These are phyloP conservation scores for Cercospora berteroae DNA, from an alignment of 2,329 filamentous ascomycete genomes.

Conservation along the genomic window DNA sequence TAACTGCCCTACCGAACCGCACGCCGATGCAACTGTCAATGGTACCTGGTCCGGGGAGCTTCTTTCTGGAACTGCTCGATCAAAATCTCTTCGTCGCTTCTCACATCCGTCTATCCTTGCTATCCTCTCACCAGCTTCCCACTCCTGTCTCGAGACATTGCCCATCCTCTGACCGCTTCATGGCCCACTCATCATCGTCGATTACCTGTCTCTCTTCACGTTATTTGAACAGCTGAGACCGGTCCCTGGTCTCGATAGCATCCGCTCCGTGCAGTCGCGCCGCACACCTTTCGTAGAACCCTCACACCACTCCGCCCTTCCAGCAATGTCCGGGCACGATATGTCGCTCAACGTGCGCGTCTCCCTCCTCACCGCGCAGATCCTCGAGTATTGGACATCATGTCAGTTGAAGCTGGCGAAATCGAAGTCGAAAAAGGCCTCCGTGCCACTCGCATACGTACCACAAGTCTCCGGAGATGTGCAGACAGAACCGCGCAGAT, in stretches of 20 bases:
- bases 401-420: conserved; percentile 15
- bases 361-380: conserved; percentile 17
- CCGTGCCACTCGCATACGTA: conserved; percentile 14
- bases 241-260: not conserved
- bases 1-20: conserved; percentile 4
- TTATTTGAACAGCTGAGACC: conserved; percentile 15
- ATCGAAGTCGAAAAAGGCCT: conserved; percentile 9
- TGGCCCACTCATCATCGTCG: conserved; percentile 12
- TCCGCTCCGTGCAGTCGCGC: not conserved
- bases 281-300: not conserved
- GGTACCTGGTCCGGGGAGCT: conserved; percentile 13
- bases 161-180: conserved; percentile 5
- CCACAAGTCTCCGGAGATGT: conserved; percentile 5
- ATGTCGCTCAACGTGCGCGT: conserved; percentile 20
- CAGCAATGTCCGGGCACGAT: conserved; percentile 18
- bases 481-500: conserved; percentile 1
- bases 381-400: conserved; percentile 16
- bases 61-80: conserved; percentile 1
- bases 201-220: conserved; percentile 2
- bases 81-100: conserved; percentile 3
- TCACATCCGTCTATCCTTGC: conserved; percentile 2
- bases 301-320: not conserved
- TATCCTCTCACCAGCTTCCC: not conserved
- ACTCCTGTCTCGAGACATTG: conserved; percentile 3
- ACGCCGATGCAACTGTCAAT: not conserved